phyloP scores from a whole-genome alignment of 345 rosid species.

The Rhodamnia argentea region DNA sequence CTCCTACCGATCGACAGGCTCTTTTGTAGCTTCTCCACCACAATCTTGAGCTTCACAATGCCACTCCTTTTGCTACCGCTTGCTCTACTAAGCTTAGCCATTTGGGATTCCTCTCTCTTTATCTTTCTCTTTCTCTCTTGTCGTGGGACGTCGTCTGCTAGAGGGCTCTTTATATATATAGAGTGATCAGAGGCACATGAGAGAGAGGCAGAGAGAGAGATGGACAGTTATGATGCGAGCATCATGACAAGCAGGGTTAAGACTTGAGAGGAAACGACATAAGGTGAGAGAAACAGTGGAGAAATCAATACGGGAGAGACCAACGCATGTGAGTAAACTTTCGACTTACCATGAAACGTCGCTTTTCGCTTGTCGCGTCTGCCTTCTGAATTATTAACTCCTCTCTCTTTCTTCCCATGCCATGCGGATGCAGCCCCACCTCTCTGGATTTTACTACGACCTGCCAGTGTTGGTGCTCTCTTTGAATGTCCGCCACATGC shows the following conservation, averaged over 20 bases:
- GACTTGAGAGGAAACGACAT: not conserved
- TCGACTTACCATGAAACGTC: conserved; percentile 12
- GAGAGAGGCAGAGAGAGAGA: not conserved
- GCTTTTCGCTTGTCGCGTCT: conserved; percentile 6
- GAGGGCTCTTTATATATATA: not conserved
- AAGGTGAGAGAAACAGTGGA: not conserved
- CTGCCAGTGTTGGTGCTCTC: not conserved
- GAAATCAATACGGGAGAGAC: conserved; percentile 5
- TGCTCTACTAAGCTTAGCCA: conserved; percentile 8
- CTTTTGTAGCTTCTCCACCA: conserved; percentile 16
- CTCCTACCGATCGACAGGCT: conserved; percentile 12
- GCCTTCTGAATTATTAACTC: not conserved
- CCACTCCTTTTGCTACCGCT: not conserved
- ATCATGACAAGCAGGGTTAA: not conserved
- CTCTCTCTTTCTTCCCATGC: not conserved
- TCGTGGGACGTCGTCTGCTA: not conserved
- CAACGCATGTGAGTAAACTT: conserved; percentile 12
- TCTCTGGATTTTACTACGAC: not conserved
- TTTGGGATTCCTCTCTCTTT: not conserved
- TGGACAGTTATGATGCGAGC: not conserved
- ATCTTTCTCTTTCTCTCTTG: not conserved
- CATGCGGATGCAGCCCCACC: not conserved
- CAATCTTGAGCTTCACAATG: conserved; percentile 17
- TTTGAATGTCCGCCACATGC: not conserved
- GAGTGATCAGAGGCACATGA: not conserved